Conservation (phyloP, 23 red algal genomes). For the Gracilaria domingensis region DNA sequence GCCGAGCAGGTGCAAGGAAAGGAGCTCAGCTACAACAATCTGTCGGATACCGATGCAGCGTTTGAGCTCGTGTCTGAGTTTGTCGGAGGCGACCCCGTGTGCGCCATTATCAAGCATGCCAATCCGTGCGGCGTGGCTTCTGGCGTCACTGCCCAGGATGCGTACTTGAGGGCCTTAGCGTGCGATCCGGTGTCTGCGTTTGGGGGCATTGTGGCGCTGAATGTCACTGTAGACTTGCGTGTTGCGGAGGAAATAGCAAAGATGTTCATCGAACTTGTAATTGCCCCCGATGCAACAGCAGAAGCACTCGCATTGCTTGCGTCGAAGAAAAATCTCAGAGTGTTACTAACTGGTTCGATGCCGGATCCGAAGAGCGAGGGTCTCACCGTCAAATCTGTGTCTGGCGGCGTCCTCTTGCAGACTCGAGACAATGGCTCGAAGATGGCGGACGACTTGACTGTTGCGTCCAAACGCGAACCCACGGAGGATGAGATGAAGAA, state of each 20-base stretch:
- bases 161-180: slow-evolving; percentile 89
- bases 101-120: slow-evolving; percentile 96
- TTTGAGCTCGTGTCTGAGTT: slow-evolving; percentile 94
- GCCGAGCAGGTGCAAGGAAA: slow-evolving; percentile 97
- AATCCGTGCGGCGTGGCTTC: slow-evolving; percentile 96
- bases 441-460: slow-evolving; percentile 69
- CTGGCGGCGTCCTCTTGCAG: slow-evolving; percentile 92
- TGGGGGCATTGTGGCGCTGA: slow-evolving; percentile 93
- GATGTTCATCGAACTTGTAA: slow-evolving; percentile 94
- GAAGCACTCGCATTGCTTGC: slow-evolving; percentile 83
- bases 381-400: slow-evolving; percentile 81
- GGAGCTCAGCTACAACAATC: slow-evolving; percentile 99
- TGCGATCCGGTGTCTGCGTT: slow-evolving; percentile 97
- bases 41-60: slow-evolving; percentile 97
- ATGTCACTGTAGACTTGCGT: slow-evolving; percentile 83
- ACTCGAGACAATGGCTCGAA: slow-evolving; percentile 74
- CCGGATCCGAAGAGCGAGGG: slow-evolving; percentile 53
- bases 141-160: slow-evolving; percentile 86
- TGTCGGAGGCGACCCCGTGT: slow-evolving; percentile 67
- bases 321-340: slow-evolving; percentile 89
- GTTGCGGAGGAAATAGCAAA: slow-evolving; percentile 92
- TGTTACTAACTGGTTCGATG: slow-evolving; percentile 91
- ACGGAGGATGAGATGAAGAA: slow-evolving; percentile 90
- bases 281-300: slow-evolving; percentile 91
- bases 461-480: slow-evolving; percentile 93